Conservation (phyloP, 1,139 yeast genomes). For the Zhuliangozyma blackwelliae region DNA sequence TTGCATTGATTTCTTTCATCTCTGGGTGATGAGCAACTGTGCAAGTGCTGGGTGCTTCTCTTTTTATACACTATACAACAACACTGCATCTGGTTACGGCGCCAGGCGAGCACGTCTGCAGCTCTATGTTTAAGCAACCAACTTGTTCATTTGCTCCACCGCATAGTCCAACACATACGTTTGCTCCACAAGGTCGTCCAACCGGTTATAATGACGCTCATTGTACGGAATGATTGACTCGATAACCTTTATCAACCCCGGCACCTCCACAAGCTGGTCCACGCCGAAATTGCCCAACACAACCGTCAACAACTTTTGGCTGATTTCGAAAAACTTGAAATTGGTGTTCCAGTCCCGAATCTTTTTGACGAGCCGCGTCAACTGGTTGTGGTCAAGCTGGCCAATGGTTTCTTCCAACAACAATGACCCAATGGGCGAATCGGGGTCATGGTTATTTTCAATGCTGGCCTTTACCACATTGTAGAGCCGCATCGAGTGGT, state of each 20-base stretch:
- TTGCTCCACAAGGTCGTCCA: constrained; percentile 78
- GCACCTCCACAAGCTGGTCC: constrained; percentile 56
- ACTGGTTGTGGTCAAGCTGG: constrained; percentile 54
- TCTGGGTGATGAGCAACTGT: too few relatives aligned
- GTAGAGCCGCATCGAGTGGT: constrained; percentile 82
- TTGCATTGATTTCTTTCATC: neutral
- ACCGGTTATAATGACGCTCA: constrained; percentile 74
- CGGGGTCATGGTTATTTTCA: constrained; percentile 38
- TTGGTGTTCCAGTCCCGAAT: constrained; percentile 95
- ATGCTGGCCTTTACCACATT: constrained; percentile 61
- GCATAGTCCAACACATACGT: constrained; percentile 84
- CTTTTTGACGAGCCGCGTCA: constrained; percentile 60
- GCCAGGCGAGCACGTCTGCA: too few relatives aligned
- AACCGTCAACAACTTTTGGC: constrained; percentile 71
- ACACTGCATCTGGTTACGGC: too few relatives aligned
- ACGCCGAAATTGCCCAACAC: constrained; percentile 53
- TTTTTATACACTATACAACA: too few relatives aligned
- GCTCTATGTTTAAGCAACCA: constrained; percentile 14
- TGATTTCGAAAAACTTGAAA: constrained; percentile 71
- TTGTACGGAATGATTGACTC: constrained; percentile 80
- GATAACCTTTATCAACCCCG: constrained; percentile 63
- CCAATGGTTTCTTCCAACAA: constrained; percentile 65
- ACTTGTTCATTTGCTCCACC: constrained; percentile 67
- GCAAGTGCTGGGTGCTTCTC: too few relatives aligned
- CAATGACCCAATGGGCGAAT: constrained; percentile 53